A percentile compares a stretch with the other conserved stretches of the same genome.
These are phyloP conservation scores for Exophiala calicioides DNA, from an alignment of 2,329 filamentous ascomycete genomes.

Conservation along the genomic window DNA sequence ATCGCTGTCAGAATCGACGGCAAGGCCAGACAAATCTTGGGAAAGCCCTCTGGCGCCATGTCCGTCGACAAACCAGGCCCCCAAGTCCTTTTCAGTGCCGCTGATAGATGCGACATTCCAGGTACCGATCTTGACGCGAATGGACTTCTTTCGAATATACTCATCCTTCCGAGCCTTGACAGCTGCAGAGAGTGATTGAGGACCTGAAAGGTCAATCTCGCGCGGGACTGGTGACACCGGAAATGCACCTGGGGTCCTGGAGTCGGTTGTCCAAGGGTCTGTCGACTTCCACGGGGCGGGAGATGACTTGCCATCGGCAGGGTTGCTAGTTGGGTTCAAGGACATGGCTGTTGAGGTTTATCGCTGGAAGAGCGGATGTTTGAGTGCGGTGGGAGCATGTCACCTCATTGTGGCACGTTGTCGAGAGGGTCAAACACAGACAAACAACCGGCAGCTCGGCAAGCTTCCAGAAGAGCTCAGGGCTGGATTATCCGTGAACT, in stretches of 20 bases:
- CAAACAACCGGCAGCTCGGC: too few species aligned
- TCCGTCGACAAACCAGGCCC: slow-evolving; percentile 81
- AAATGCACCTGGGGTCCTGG: slow-evolving; percentile 53
- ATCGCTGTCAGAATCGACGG: slow-evolving; percentile 31
- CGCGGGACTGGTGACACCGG: slow-evolving; percentile 35
- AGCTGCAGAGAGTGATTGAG: slow-evolving; percentile 54
- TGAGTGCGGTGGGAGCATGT: not conserved
- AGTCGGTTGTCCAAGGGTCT: slow-evolving; percentile 29
- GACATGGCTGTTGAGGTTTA: slow-evolving; percentile 15
- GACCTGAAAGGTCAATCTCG: slow-evolving; percentile 31
- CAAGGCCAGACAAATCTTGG: slow-evolving; percentile 60
- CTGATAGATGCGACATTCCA: slow-evolving; percentile 92
- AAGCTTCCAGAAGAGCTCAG: too few species aligned
- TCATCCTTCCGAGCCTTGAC: slow-evolving; percentile 74
- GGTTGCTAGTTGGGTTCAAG: slow-evolving; percentile 8
- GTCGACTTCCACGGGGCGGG: slow-evolving; percentile 24
- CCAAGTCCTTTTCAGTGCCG: slow-evolving; percentile 84
- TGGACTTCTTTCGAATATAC: slow-evolving; percentile 71
- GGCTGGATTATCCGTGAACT: too few species aligned
- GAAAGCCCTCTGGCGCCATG: slow-evolving; percentile 72
- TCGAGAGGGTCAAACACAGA: not conserved
- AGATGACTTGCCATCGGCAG: slow-evolving; percentile 15
- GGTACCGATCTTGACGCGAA: slow-evolving; percentile 85
- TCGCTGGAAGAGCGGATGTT: not conserved
- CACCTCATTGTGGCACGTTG: slow-evolving; percentile 16